Evolutionary conservation across 129 eudicot species (phyloP).

Genomic region (Silybum marianum): DNA sequence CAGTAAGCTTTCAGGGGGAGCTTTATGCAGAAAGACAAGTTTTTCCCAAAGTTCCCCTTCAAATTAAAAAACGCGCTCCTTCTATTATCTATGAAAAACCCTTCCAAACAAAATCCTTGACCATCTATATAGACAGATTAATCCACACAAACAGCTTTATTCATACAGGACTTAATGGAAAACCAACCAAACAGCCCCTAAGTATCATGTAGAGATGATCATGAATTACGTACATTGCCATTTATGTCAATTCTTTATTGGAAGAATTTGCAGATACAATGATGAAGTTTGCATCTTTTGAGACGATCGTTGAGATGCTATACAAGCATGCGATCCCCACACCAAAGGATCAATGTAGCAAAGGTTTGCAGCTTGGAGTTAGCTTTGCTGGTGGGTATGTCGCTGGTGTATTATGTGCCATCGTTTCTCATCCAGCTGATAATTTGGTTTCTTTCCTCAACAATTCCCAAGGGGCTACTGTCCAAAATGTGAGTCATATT

Average conservation of each 20-base stretch:
- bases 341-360: conserved; percentile 84
- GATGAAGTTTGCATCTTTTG: conserved; percentile 94
- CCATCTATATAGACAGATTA: too few species aligned
- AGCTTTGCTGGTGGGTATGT: conserved; percentile 93
- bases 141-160: too few species aligned
- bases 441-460: conserved; percentile 90
- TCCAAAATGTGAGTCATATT: conserved; percentile 55
- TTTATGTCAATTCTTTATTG: not conserved
- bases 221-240: not conserved
- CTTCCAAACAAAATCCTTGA: too few species aligned
- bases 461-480: conserved; percentile 84
- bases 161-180: too few species aligned
- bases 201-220: not conserved
- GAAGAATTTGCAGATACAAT: conserved; percentile 62
- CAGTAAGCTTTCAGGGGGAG: too few species aligned
- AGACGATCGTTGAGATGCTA: conserved; percentile 69
- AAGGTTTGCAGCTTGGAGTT: conserved; percentile 75
- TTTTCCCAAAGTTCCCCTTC: too few species aligned
- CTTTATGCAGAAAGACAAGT: too few species aligned
- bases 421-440: conserved; percentile 95
- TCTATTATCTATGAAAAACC: too few species aligned
- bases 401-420: conserved; percentile 85
- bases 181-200: too few species aligned
- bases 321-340: conserved; percentile 79
- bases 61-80: too few species aligned